Percentiles rank a stretch among this genome's conserved stretches.
Evolutionary conservation across 192 early-diverging fungal species (phyloP).

Genomic region (Geranomyces michiganensis): DNA sequence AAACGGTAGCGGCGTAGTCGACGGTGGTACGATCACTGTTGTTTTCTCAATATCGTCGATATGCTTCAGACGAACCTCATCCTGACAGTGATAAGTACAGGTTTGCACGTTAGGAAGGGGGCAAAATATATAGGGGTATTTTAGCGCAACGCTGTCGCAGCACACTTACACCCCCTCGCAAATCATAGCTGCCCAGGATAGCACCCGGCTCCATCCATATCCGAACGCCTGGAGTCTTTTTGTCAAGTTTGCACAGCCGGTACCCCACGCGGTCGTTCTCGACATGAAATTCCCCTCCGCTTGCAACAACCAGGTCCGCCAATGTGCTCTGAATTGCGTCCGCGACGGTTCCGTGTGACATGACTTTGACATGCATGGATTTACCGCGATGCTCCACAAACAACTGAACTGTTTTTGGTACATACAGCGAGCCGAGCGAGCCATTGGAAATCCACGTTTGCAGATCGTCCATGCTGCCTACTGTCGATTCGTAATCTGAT

Average conservation of each 20-base stretch:
- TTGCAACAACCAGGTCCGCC: constrained; percentile 14
- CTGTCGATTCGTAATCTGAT: constrained; percentile 10
- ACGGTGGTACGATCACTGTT: constrained; percentile 27
- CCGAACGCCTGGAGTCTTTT: constrained; percentile 28
- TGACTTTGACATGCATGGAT: constrained; percentile 7
- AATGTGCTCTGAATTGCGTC: constrained; percentile 31
- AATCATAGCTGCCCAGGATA: constrained; percentile 26
- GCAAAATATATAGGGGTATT: no score
- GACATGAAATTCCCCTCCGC: constrained; percentile 3
- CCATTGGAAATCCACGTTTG: constrained; percentile 7
- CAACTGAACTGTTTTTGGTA: constrained; percentile 23
- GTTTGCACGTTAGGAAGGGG: no score
- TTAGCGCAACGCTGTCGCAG: background rate
- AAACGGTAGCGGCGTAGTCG: background rate
- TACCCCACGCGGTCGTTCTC: constrained; percentile 5
- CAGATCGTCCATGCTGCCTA: constrained; percentile 30
- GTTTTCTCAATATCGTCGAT: constrained; percentile 27
- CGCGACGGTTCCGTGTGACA: constrained; percentile 20
- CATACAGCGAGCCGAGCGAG: constrained; percentile 23
- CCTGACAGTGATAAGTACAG: no score
- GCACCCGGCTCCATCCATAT: constrained; percentile 32
- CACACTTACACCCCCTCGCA: constrained; percentile 27
- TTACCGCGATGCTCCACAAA: constrained; percentile 13
- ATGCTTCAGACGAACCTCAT: constrained; percentile 37
- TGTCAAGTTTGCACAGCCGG: constrained; percentile 36